Evolutionary conservation across 2,329 filamentous ascomycete species (phyloP), one percentile per base, ranked within the genome.

Genomic region (Fusarium torulosum): DNA sequence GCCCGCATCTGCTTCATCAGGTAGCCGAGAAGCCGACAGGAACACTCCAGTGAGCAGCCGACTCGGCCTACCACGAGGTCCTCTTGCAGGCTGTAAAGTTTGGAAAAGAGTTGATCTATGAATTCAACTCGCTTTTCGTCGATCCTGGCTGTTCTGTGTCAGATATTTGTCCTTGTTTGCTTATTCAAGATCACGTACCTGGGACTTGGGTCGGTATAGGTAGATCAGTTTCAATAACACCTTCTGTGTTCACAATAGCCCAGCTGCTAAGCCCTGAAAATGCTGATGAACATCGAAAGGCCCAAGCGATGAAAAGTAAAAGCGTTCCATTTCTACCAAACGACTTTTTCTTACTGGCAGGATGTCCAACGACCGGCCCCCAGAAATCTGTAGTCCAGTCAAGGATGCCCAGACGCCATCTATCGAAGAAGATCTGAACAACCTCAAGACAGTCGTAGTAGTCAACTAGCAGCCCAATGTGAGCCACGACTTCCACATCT

Each of bases 391-490:
- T 37, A 10, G 35, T 37, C 35, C 35, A 37, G 35, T 37, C 35
- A 0, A 37, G 35, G 5, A 37, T 37, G 17, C 35, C 35, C 35
- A 37, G 4, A 37, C 35, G 35, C 46, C 46, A 50, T 6, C 31
- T 23, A 7, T 52, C 38, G 14, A 17, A 52, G n/a, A 52, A 52
- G 19, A 52, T 42, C n/a, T 52, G 19, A 2, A 52, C 49, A 6
- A 52, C 21, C 27, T 52, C 49, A 4, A 43, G 25, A 15, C 49
- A 52, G 19, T 52, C 49, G 13, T 52, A 52, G 20, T 52, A 52
- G 25, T 52, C 49, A n/a, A 52, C 49, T 7, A 52, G 19, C 8
- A 42, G 20, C 4, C 37, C 49, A 11, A 52, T 14, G 4, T 52
- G 49, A 33, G 38, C 49, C n/a, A 52, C 21, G 3, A 23, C 4